A percentile compares a stretch with the other conserved stretches of the same genome.
Evolutionary conservation across 306 rosid genomes (phyloP).

Genomic region (Quercus rubra): DNA sequence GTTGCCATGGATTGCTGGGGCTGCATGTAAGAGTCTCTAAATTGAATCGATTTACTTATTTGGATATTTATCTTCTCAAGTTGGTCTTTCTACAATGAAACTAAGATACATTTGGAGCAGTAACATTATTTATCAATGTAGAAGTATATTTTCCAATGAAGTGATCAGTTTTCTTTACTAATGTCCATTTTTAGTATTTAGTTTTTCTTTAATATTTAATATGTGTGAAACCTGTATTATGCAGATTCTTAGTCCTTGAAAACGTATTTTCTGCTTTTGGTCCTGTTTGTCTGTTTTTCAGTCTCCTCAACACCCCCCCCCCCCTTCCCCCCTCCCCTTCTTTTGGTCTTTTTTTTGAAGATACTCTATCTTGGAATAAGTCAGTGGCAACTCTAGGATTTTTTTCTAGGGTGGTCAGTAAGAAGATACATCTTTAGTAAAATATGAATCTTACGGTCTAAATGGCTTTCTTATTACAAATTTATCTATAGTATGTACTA

Average conservation of each 20-base stretch:
- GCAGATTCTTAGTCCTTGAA: not conserved
- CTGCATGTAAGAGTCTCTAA: slow-evolving; percentile 61
- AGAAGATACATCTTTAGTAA: too few species aligned
- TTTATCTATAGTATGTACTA: too few species aligned
- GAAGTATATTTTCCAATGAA: not conserved
- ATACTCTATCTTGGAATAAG: not conserved
- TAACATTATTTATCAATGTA: not conserved
- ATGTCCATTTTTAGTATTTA: not conserved
- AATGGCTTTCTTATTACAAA: too few species aligned
- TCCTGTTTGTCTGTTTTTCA: not conserved
- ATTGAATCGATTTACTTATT: slow-evolving; percentile 2
- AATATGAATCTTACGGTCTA: too few species aligned
- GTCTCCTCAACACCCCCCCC: too few species aligned
- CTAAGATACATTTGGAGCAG: not conserved
- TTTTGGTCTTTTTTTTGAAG: not conserved
- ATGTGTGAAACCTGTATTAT: not conserved
- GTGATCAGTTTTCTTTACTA: not conserved
- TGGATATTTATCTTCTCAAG: not conserved
- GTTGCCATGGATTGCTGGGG: slow-evolving; percentile 80
- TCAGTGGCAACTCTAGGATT: not conserved
- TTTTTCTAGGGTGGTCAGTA: too few species aligned
- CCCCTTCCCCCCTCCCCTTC: too few species aligned
- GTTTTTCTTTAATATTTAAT: not conserved
- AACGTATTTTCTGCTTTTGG: not conserved
- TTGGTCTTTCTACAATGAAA: slow-evolving; percentile 12